A percentile compares a stretch with the other conserved stretches of the same genome.
Conservation (phyloP, 2,329 filamentous ascomycete genomes). For the Tympanopsis confertula region DNA sequence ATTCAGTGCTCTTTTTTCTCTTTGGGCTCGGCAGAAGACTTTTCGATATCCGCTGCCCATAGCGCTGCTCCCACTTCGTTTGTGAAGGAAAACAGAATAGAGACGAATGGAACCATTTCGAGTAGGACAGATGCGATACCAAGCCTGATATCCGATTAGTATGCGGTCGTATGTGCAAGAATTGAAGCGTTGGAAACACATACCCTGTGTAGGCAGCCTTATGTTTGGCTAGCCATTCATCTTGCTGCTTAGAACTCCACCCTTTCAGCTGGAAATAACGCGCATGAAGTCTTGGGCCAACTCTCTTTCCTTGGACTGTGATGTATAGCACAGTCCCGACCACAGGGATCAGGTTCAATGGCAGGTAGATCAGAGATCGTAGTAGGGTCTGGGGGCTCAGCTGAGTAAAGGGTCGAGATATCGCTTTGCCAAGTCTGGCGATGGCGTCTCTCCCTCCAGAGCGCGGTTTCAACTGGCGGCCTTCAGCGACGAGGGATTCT, state of each 20-base stretch:
- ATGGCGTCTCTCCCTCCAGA: background rate
- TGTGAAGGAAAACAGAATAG: constrained; percentile 53
- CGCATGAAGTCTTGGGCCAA: constrained; percentile 42
- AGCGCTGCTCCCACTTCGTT: constrained; percentile 55
- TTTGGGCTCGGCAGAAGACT: too few species aligned
- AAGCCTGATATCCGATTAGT: constrained; percentile 32
- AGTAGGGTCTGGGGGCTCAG: constrained; percentile 37
- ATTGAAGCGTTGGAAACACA: constrained; percentile 8
- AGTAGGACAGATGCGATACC: constrained; percentile 35
- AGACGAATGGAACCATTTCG: constrained; percentile 49
- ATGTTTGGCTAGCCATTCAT: constrained; percentile 38
- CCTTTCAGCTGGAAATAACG: constrained; percentile 57
- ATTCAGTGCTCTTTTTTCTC: too few species aligned
- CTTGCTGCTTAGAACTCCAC: constrained; percentile 38
- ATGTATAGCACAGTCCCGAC: constrained; percentile 53
- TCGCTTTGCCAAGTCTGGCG: background rate
- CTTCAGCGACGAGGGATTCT: background rate
- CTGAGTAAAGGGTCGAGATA: constrained; percentile 11
- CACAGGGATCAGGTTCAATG: constrained; percentile 56
- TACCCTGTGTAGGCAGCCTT: constrained; percentile 51
- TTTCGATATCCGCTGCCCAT: constrained; percentile 51
- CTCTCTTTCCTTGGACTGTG: constrained; percentile 39
- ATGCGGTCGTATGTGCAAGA: constrained; percentile 1
- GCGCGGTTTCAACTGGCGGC: background rate
- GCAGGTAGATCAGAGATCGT: constrained; percentile 49